Conservation (phyloP, 306 rosid species). For the Astragalus glycyphyllos region DNA sequence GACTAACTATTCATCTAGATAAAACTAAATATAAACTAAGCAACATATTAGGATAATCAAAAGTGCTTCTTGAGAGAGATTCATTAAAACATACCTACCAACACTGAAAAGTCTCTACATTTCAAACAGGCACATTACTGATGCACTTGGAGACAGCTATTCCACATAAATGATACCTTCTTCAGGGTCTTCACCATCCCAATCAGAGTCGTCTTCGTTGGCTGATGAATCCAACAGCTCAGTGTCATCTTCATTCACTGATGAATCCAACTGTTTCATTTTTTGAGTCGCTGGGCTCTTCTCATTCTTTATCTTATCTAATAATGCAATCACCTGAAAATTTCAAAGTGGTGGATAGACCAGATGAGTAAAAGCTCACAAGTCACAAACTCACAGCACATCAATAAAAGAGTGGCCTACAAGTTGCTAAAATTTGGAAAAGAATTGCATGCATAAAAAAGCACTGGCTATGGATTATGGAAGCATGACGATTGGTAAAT, state of each 20-base stretch:
- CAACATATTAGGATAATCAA: neutral
- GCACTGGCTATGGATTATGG: neutral
- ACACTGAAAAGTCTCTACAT: conserved; percentile 39
- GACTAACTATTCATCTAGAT: conserved; percentile 15
- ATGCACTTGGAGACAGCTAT: conserved; percentile 49
- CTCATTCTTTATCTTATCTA: conserved; percentile 80
- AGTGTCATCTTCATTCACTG: conserved; percentile 40
- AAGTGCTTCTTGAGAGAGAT: conserved; percentile 24
- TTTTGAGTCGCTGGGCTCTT: conserved; percentile 43
- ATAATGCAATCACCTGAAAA: conserved; percentile 86
- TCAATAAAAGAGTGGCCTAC: conserved; percentile 24
- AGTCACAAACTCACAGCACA: conserved; percentile 3
- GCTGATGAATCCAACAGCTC: conserved; percentile 50
- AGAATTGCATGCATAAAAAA: conserved; percentile 28
- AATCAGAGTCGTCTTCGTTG: conserved; percentile 54
- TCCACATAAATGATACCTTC: conserved; percentile 79
- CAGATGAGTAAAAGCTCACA: conserved; percentile 35
- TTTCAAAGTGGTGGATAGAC: conserved; percentile 23
- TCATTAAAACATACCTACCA: conserved; percentile 55
- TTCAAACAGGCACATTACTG: conserved; percentile 31
- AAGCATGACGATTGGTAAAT: neutral
- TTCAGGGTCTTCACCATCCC: conserved; percentile 76
- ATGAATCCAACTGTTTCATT: conserved; percentile 46
- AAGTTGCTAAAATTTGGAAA: conserved; percentile 33
- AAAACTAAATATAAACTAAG: neutral